Conservation (phyloP, 148 eudicot genomes). For the Arbutus unedo region DNA sequence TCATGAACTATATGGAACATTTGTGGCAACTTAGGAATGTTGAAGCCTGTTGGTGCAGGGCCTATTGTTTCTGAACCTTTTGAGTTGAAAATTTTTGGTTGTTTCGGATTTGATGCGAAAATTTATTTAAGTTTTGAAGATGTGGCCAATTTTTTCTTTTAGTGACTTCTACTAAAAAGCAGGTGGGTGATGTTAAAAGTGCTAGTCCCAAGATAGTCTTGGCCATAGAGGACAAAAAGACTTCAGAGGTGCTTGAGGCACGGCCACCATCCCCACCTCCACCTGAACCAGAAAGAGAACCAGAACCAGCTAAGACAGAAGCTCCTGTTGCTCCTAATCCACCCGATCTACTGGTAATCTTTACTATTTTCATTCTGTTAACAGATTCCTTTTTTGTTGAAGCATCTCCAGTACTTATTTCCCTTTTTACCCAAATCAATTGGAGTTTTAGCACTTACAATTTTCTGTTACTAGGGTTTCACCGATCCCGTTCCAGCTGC, state of each 20-base stretch:
- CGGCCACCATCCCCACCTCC: constrained; percentile 48
- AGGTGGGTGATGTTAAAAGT: constrained; percentile 27
- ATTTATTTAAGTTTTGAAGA: not conserved
- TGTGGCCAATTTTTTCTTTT: constrained; percentile 11
- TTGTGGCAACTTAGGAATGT: not conserved
- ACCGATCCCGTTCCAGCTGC: constrained; percentile 69
- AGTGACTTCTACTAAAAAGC: constrained; percentile 28
- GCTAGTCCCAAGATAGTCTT: constrained; percentile 42
- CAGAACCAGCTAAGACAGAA: constrained; percentile 53
- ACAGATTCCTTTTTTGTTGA: not conserved
- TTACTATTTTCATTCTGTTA: constrained; percentile 1
- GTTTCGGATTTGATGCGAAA: not conserved
- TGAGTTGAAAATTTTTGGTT: not conserved
- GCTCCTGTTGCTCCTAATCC: constrained; percentile 53
- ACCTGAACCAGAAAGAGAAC: constrained; percentile 27
- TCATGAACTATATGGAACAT: not conserved
- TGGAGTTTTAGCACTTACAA: not conserved
- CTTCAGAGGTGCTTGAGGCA: constrained; percentile 51
- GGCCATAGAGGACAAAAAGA: constrained; percentile 68
- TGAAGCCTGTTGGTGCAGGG: not conserved
- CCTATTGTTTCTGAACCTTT: not conserved
- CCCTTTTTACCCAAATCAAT: not conserved
- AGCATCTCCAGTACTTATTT: not conserved
- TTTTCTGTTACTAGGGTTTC: constrained; percentile 46
- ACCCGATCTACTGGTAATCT: constrained; percentile 80